Evolutionary conservation across 1,284 basidiomycete species (phyloP).

Genomic region (Veloboletus limbatus): DNA sequence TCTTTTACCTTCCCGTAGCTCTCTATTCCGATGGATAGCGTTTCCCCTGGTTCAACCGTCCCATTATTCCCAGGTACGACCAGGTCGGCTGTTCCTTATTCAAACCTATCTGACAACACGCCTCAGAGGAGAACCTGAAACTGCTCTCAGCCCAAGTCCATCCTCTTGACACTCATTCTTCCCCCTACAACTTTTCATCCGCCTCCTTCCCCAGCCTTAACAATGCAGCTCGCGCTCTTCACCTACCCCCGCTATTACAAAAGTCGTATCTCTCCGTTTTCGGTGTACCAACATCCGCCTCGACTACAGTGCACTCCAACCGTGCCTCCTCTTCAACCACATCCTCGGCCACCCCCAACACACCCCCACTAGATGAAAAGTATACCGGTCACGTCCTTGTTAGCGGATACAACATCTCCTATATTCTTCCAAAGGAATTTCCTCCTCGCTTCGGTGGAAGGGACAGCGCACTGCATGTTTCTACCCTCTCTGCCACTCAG

Average conservation of each 20-base stretch:
- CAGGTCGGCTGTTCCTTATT: neutral
- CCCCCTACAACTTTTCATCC: conserved; percentile 72
- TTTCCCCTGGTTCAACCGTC: conserved; percentile 62
- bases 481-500: conserved; percentile 36
- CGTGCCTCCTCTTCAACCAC: conserved; percentile 32
- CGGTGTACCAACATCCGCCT: conserved; percentile 38
- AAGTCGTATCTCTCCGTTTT: conserved; percentile 60
- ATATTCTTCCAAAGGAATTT: conserved; percentile 70
- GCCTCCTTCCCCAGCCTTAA: conserved; percentile 59
- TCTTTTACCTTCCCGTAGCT: conserved; percentile 43
- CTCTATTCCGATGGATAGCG: conserved; percentile 59
- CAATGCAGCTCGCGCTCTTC: conserved; percentile 65
- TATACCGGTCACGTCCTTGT: conserved; percentile 74
- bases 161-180: conserved; percentile 64
- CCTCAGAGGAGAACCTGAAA: conserved; percentile 72
- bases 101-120: conserved; percentile 1
- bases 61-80: conserved; percentile 67
- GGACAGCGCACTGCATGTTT: conserved; percentile 32
- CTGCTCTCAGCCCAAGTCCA: conserved; percentile 69
- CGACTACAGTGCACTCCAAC: conserved; percentile 38
- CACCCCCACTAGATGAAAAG: conserved; percentile 51
- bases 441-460: conserved; percentile 44
- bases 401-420: conserved; percentile 72
- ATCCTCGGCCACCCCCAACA: conserved; percentile 29
- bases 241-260: conserved; percentile 56